Percentiles rank a stretch among this genome's conserved stretches.
Evolutionary conservation across 2,329 filamentous ascomycete genomes (phyloP).

Genomic region (Chaetomiaceae sp.): DNA sequence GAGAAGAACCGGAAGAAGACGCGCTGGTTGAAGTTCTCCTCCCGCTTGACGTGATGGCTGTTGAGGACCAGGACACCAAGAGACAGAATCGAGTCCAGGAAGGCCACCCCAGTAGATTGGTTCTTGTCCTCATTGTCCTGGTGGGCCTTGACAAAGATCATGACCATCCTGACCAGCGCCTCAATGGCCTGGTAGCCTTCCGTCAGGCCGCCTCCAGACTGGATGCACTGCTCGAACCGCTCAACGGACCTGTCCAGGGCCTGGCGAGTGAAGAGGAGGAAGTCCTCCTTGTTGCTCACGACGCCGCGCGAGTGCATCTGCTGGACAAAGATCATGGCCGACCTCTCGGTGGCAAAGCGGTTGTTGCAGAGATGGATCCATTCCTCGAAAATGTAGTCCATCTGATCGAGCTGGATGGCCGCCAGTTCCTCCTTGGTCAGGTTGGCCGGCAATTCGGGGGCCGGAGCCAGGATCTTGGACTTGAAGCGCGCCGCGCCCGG

Average conservation of each 20-base stretch:
- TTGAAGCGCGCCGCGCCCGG: constrained; percentile 66
- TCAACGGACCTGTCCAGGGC: constrained; percentile 76
- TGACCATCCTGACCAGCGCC: constrained; percentile 75
- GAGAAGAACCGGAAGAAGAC: constrained; percentile 91
- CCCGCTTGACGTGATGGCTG: constrained; percentile 76
- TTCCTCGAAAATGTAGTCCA: constrained; percentile 94
- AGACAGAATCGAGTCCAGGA: constrained; percentile 73
- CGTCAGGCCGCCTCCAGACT: constrained; percentile 54
- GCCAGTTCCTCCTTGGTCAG: constrained; percentile 52
- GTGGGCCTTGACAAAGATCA: constrained; percentile 69
- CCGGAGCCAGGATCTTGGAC: constrained; percentile 48
- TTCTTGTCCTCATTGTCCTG: constrained; percentile 52
- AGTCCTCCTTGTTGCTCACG: constrained; percentile 69
- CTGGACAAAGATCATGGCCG: constrained; percentile 70
- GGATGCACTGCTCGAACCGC: constrained; percentile 68
- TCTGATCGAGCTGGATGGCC: constrained; percentile 67
- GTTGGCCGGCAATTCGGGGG: constrained; percentile 39
- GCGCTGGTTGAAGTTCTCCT: constrained; percentile 78
- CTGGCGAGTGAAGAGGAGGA: constrained; percentile 72
- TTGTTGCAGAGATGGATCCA: constrained; percentile 83
- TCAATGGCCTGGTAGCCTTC: constrained; percentile 64
- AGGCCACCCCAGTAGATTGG: constrained; percentile 60
- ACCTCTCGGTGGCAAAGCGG: constrained; percentile 68
- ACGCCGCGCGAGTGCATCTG: constrained; percentile 74
- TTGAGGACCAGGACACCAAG: constrained; percentile 78